A percentile compares a stretch with the other conserved stretches of the same genome.
These are phyloP conservation scores for Entamoeba invadens DNA, from an alignment of 208 protist species.

Conservation along the genomic window DNA sequence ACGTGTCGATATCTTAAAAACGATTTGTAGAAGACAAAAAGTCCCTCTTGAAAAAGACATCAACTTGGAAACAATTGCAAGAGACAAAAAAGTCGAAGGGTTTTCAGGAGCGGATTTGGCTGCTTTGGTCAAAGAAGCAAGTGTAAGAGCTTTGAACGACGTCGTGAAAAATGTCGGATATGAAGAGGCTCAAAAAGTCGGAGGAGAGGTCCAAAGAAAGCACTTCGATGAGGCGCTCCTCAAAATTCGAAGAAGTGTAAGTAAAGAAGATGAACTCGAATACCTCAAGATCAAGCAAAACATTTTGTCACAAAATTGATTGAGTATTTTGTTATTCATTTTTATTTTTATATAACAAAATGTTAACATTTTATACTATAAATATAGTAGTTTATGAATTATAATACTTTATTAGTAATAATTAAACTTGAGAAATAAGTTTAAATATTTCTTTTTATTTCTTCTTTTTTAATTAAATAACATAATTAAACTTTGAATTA, in stretches of 20 bases:
- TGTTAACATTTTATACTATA: no score
- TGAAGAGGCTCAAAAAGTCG: not conserved
- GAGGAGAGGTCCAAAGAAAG: not conserved
- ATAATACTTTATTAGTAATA: no score
- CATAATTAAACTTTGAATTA: no score
- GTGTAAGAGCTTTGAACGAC: slow-evolving; percentile 12
- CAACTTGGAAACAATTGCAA: slow-evolving; percentile 54
- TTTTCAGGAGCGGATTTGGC: slow-evolving; percentile 79
- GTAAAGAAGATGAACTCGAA: not conserved
- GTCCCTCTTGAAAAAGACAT: slow-evolving; percentile 60
- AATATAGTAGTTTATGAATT: no score
- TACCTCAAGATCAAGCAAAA: not conserved
- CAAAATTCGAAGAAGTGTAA: not conserved
- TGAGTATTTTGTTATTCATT: not conserved
- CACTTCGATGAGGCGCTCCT: not conserved
- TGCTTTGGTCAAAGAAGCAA: slow-evolving; percentile 66
- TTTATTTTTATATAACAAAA: not conserved
- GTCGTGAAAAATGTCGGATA: not conserved
- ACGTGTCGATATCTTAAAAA: slow-evolving; percentile 62
- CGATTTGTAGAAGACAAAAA: slow-evolving; percentile 49
- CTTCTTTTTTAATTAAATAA: no score
- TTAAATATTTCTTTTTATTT: no score
- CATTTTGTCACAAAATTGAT: not conserved
- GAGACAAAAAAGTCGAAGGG: slow-evolving; percentile 47
- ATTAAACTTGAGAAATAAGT: no score